These are phyloP conservation scores for Zelopaecilomyces penicillatus DNA, from an alignment of 2,329 filamentous ascomycete species.

Conservation along the genomic window DNA sequence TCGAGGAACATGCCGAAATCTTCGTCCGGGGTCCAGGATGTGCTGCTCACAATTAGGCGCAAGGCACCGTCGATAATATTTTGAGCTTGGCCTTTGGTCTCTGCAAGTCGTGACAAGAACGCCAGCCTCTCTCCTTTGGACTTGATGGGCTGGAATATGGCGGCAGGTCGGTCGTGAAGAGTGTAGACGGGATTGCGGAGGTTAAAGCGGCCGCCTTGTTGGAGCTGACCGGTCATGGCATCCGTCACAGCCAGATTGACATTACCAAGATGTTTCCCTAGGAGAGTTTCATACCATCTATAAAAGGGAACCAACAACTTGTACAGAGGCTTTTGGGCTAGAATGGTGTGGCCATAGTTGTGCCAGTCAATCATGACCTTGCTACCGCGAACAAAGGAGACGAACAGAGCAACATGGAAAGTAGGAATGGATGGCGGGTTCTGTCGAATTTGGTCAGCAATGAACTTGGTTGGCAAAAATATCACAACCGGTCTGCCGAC, in stretches of 20 bases:
- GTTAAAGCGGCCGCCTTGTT: slow-evolving; percentile 48
- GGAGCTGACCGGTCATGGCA: slow-evolving; percentile 74
- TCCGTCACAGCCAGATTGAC: slow-evolving; percentile 82
- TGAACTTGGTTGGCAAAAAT: background rate
- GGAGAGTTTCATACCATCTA: slow-evolving; percentile 64
- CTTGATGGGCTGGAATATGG: slow-evolving; percentile 66
- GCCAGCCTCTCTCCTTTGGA: slow-evolving; percentile 36
- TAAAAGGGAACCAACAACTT: slow-evolving; percentile 75
- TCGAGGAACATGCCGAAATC: slow-evolving; percentile 85
- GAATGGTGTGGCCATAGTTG: slow-evolving; percentile 94
- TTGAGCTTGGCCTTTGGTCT: slow-evolving; percentile 51
- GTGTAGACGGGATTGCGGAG: slow-evolving; percentile 59
- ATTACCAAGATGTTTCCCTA: slow-evolving; percentile 58
- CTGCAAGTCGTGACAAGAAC: slow-evolving; percentile 58
- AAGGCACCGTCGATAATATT: slow-evolving; percentile 50
- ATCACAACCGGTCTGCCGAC: slow-evolving; percentile 4
- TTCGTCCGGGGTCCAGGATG: slow-evolving; percentile 95
- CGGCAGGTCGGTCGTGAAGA: slow-evolving; percentile 78
- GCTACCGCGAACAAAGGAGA: slow-evolving; percentile 70
- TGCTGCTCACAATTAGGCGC: slow-evolving; percentile 79
- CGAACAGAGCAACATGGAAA: slow-evolving; percentile 63
- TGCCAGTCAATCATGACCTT: slow-evolving; percentile 93
- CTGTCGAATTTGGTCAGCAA: slow-evolving; percentile 31
- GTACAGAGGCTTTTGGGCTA: slow-evolving; percentile 52
- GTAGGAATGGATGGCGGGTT: slow-evolving; percentile 95